Evolutionary conservation across 768 basidiomycete genomes (phyloP).

Genomic region (Trametes coccinea): DNA sequence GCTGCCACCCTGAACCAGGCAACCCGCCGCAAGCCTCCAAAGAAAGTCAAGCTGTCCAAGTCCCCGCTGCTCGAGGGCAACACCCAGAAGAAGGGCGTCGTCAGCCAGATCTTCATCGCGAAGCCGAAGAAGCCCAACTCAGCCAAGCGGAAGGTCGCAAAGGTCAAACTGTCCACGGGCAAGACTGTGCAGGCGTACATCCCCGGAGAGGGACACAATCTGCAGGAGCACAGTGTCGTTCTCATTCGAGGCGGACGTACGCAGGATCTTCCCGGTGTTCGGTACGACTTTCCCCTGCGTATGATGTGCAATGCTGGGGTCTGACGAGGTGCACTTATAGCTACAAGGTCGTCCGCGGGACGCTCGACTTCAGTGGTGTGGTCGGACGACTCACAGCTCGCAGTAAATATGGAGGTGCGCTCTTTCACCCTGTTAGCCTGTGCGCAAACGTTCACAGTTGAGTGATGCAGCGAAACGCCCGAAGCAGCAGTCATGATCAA

Average conservation of each 20-base stretch:
- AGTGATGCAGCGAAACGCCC: slow-evolving; percentile 73
- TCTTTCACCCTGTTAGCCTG: slow-evolving; percentile 5
- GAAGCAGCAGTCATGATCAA: slow-evolving; percentile 54
- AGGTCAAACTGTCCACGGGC: slow-evolving; percentile 89
- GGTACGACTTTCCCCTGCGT: slow-evolving; percentile 46
- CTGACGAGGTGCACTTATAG: slow-evolving; percentile 40
- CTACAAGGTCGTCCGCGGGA: slow-evolving; percentile 94
- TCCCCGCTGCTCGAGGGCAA: slow-evolving; percentile 80
- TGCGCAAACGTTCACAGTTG: slow-evolving; percentile 31
- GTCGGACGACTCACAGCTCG: slow-evolving; percentile 77
- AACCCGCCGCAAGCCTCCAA: slow-evolving; percentile 64
- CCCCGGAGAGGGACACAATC: slow-evolving; percentile 94
- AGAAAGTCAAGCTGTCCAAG: slow-evolving; percentile 51
- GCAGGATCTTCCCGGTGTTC: slow-evolving; percentile 97
- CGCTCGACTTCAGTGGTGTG: slow-evolving; percentile 89
- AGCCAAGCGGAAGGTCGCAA: slow-evolving; percentile 94
- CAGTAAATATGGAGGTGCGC: slow-evolving; percentile 89
- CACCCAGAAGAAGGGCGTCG: slow-evolving; percentile 92
- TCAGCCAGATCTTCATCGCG: slow-evolving; percentile 73
- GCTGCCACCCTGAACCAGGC: slow-evolving; percentile 84
- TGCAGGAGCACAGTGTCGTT: slow-evolving; percentile 97
- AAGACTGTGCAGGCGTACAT: slow-evolving; percentile 92
- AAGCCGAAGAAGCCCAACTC: slow-evolving; percentile 99
- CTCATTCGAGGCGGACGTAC: slow-evolving; percentile 92
- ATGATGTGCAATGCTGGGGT: neutral